Percentiles rank a stretch among this genome's conserved stretches.
Evolutionary conservation across 352 stramenopile genomes (phyloP).

Genomic region (Saprolegnia diclina): DNA sequence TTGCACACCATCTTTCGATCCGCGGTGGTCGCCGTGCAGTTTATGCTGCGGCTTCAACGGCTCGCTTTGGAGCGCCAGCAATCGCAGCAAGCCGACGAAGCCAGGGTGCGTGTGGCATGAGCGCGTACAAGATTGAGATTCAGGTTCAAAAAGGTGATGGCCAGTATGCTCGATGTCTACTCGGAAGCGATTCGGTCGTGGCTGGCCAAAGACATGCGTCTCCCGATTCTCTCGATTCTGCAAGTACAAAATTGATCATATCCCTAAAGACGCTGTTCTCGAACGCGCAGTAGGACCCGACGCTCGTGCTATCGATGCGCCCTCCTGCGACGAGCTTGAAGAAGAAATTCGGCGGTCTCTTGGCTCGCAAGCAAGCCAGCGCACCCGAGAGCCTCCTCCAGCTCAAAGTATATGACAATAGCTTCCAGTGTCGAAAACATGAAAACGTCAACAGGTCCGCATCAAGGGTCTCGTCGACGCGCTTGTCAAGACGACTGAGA

Average conservation of each 20-base stretch:
- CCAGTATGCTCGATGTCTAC: slow-evolving; percentile 57
- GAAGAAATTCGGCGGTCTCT: slow-evolving; percentile 43
- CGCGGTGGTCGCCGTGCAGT: not conserved
- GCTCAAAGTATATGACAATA: slow-evolving; percentile 12
- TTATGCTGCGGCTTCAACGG: not conserved
- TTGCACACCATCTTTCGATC: slow-evolving; percentile 14
- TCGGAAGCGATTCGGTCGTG: slow-evolving; percentile 59
- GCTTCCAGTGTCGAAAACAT: slow-evolving; percentile 27
- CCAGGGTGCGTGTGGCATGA: not conserved
- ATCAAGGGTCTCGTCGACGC: slow-evolving; percentile 49
- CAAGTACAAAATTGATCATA: slow-evolving; percentile 24
- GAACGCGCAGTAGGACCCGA: slow-evolving; percentile 30
- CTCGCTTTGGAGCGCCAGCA: not conserved
- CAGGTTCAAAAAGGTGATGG: slow-evolving; percentile 38
- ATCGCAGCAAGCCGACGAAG: slow-evolving; percentile 5
- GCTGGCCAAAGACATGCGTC: slow-evolving; percentile 47
- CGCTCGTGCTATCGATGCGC: slow-evolving; percentile 46
- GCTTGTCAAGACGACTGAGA: slow-evolving; percentile 45
- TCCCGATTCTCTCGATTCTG: slow-evolving; percentile 44
- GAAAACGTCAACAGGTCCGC: slow-evolving; percentile 62
- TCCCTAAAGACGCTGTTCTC: not conserved
- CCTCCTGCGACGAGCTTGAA: slow-evolving; percentile 33
- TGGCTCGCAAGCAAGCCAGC: slow-evolving; percentile 30
- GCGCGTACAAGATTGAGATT: not conserved
- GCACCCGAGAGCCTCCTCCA: not conserved